Percentiles rank a stretch among this genome's conserved stretches.
phyloP scores from a whole-genome alignment of 1,139 yeast species.

The Tardiomyces blankii region DNA sequence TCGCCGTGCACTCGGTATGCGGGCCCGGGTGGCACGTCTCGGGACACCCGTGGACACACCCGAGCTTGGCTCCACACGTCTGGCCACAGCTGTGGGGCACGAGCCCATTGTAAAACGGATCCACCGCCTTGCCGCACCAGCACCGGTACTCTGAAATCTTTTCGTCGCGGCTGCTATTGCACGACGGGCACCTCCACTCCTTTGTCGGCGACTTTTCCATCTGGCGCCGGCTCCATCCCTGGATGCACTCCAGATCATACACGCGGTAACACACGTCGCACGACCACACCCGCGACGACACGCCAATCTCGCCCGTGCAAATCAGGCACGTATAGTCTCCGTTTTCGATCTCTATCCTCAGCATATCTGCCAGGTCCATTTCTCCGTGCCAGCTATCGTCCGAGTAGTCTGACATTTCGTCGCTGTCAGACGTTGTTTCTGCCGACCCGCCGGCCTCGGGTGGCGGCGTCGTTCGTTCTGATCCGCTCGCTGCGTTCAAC shows the following conservation, averaged over 20 bases:
- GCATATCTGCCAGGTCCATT: conserved; percentile 22
- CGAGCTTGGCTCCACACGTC: conserved; percentile 48
- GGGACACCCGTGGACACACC: conserved; percentile 68
- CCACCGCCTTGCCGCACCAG: conserved; percentile 78
- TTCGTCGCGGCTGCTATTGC: conserved; percentile 44
- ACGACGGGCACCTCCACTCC: conserved; percentile 84
- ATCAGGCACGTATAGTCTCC: conserved; percentile 72
- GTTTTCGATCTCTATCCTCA: conserved; percentile 43
- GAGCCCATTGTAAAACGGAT: conserved; percentile 51
- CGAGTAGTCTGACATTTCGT: not conserved
- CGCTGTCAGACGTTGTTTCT: too few relatives aligned
- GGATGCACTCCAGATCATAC: conserved; percentile 69
- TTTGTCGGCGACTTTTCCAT: conserved; percentile 26
- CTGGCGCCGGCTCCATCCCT: conserved; percentile 75
- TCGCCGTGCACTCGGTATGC: conserved; percentile 70
- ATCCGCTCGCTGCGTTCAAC: too few relatives aligned
- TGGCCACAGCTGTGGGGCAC: conserved; percentile 87
- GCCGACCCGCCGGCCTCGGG: too few relatives aligned
- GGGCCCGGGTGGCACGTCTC: conserved; percentile 83
- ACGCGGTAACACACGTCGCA: conserved; percentile 66
- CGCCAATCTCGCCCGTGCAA: conserved; percentile 72
- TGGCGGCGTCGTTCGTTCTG: too few relatives aligned
- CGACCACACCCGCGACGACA: conserved; percentile 59
- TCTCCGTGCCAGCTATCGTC: conserved; percentile 4
- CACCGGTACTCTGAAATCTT: conserved; percentile 61